A percentile compares a stretch with the other conserved stretches of the same genome.
phyloP scores from a whole-genome alignment of 2,329 filamentous ascomycete genomes.

The Cladorrhinum sp. region DNA sequence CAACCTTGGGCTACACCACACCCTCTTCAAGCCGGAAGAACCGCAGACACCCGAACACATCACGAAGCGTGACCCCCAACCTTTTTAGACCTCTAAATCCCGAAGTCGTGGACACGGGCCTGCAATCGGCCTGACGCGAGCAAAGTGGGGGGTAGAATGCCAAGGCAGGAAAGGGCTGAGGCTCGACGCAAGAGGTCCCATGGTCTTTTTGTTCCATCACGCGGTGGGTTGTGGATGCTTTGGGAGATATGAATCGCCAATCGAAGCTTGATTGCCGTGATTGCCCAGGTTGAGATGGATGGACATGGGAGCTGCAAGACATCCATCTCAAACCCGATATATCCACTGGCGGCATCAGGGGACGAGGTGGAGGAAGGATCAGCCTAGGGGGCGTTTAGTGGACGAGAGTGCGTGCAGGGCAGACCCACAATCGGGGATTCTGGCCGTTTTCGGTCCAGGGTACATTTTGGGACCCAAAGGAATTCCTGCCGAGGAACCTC shows the following conservation, averaged over 20 bases:
- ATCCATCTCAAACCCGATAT: neutral
- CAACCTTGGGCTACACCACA: no score
- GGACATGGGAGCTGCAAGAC: conserved; percentile 5
- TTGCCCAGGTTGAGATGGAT: no score
- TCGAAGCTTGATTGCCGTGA: conserved; percentile 4
- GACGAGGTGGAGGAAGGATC: neutral
- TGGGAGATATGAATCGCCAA: neutral
- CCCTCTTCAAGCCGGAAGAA: no score
- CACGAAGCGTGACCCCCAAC: conserved; percentile 12
- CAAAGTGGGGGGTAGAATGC: neutral
- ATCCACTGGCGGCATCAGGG: neutral
- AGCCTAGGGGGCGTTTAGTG: neutral
- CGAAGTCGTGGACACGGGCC: conserved; percentile 20
- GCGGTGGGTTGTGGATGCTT: neutral
- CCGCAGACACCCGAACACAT: neutral
- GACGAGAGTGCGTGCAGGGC: neutral
- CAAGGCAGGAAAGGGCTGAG: conserved; percentile 1
- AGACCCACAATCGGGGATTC: conserved; percentile 8
- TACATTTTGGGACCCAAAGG: neutral
- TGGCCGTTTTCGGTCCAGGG: conserved; percentile 9
- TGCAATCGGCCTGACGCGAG: conserved; percentile 12
- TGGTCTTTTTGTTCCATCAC: neutral
- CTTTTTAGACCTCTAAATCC: conserved; percentile 4
- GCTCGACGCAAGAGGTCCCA: neutral
- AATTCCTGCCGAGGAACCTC: neutral